phyloP scores from a whole-genome alignment of 2,329 filamentous ascomycete species.

The Colletotrichum sojae region DNA sequence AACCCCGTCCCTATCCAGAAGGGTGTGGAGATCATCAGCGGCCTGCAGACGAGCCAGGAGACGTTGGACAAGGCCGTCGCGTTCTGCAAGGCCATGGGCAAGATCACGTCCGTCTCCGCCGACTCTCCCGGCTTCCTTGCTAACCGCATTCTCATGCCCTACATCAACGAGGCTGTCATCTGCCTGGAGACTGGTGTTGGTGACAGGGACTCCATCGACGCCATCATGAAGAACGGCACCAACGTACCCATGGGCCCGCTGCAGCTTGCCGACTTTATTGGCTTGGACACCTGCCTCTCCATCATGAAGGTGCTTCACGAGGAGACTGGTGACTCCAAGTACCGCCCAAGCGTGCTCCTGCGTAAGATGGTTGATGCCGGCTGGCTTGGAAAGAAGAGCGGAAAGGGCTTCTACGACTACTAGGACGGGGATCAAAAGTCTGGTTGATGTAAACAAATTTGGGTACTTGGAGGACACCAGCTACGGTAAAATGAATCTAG shows the following conservation, averaged over 20 bases:
- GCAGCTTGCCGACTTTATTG: conserved; percentile 95
- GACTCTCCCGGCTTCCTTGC: conserved; percentile 96
- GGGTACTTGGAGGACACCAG: background rate
- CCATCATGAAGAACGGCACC: conserved; percentile 99
- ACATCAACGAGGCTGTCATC: conserved; percentile 98
- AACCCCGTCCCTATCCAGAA: conserved; percentile 98
- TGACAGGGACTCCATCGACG: conserved; percentile 90
- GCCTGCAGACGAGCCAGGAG: conserved; percentile 87
- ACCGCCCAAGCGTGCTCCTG: conserved; percentile 88
- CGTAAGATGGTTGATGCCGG: conserved; percentile 98
- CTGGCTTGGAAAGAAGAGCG: conserved; percentile 97
- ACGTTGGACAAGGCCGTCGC: conserved; percentile 87
- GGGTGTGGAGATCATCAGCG: conserved; percentile 97
- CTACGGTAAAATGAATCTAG: background rate
- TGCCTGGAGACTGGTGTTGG: conserved; percentile 96
- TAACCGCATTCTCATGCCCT: conserved; percentile 98
- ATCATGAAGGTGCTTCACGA: conserved; percentile 97
- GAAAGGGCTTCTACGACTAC: conserved; percentile 96
- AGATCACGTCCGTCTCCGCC: conserved; percentile 87
- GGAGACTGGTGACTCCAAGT: conserved; percentile 96
- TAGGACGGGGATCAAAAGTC: conserved; percentile 53
- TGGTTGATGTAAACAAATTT: background rate
- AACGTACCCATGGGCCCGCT: conserved; percentile 98
- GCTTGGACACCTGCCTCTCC: conserved; percentile 92
- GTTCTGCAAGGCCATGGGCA: conserved; percentile 94